These are phyloP conservation scores for Pseudogymnoascus sp. DNA, from an alignment of 2,329 filamentous ascomycete species.

Conservation along the genomic window DNA sequence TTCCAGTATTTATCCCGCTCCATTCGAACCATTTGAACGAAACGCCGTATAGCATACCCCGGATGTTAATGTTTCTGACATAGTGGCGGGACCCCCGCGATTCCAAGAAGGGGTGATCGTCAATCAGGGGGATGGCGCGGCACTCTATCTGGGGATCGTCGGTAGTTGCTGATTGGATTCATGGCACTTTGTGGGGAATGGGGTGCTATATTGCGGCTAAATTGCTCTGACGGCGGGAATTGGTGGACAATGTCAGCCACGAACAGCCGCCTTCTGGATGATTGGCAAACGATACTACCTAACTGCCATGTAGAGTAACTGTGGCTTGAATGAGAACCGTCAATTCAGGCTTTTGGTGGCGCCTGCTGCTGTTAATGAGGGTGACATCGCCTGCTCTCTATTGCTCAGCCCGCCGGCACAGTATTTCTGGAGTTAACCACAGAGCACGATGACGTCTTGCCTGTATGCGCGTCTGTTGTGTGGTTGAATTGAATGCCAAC, in stretches of 20 bases:
- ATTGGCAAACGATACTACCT: background rate
- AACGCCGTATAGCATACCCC: background rate
- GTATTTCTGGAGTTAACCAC: background rate
- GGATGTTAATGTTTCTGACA: constrained; percentile 5
- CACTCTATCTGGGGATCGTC: constrained; percentile 5
- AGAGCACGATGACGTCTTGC: constrained; percentile 3
- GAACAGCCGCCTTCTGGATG: background rate
- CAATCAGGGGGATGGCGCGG: background rate
- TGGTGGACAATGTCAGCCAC: constrained; percentile 3
- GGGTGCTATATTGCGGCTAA: background rate
- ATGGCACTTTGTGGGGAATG: background rate
- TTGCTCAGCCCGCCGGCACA: background rate
- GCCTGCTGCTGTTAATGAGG: background rate
- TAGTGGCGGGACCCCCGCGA: background rate
- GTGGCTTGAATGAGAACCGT: background rate
- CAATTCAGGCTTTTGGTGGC: constrained; percentile 6
- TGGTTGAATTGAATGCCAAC: background rate
- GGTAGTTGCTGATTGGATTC: constrained; percentile 8
- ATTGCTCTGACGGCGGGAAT: constrained; percentile 1
- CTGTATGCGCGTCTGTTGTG: background rate
- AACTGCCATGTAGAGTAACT: background rate
- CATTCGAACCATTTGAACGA: constrained; percentile 2
- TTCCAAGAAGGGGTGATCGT: background rate
- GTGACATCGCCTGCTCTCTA: background rate
- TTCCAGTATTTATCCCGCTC: background rate